phyloP scores from a whole-genome alignment of 2,329 filamentous ascomycete species.

The Fusarium albidum region DNA sequence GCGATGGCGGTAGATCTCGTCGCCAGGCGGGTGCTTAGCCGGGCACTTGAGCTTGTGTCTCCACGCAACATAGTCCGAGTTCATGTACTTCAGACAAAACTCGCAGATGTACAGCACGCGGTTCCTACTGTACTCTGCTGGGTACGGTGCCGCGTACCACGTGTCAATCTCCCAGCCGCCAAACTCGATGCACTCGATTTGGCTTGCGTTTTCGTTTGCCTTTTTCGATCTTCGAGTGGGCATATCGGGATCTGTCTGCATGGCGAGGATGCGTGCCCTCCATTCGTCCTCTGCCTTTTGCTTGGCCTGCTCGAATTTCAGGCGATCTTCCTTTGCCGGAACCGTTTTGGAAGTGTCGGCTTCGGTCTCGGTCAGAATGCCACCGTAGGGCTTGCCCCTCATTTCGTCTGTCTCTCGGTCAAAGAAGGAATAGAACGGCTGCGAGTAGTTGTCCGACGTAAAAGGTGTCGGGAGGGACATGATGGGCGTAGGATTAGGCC shows the following conservation, averaged over 20 bases:
- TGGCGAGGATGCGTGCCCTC: conserved; percentile 69
- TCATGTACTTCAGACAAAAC: conserved; percentile 99
- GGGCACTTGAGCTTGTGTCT: conserved; percentile 97
- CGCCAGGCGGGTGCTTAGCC: conserved; percentile 94
- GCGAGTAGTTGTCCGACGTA: conserved; percentile 68
- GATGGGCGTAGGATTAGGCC: conserved; percentile 30
- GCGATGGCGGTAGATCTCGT: conserved; percentile 94
- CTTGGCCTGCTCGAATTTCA: conserved; percentile 88
- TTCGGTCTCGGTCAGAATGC: conserved; percentile 87
- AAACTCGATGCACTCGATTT: conserved; percentile 99
- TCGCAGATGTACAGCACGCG: conserved; percentile 98
- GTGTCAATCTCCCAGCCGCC: conserved; percentile 98
- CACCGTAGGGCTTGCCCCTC: conserved; percentile 94
- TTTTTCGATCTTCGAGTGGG: conserved; percentile 75
- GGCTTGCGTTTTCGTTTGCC: conserved; percentile 84
- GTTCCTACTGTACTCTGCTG: conserved; percentile 97
- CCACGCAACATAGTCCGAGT: conserved; percentile 98
- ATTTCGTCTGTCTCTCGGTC: conserved; percentile 89
- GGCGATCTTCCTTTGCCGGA: conserved; percentile 80
- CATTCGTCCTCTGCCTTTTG: conserved; percentile 93
- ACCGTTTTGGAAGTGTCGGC: conserved; percentile 92
- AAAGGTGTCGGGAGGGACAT: conserved; percentile 62
- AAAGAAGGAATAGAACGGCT: conserved; percentile 87
- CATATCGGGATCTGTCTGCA: conserved; percentile 70
- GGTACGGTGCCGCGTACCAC: conserved; percentile 98